These are phyloP conservation scores for Uronychia setigera DNA, from an alignment of 73 alveolate species.

Conservation along the genomic window DNA sequence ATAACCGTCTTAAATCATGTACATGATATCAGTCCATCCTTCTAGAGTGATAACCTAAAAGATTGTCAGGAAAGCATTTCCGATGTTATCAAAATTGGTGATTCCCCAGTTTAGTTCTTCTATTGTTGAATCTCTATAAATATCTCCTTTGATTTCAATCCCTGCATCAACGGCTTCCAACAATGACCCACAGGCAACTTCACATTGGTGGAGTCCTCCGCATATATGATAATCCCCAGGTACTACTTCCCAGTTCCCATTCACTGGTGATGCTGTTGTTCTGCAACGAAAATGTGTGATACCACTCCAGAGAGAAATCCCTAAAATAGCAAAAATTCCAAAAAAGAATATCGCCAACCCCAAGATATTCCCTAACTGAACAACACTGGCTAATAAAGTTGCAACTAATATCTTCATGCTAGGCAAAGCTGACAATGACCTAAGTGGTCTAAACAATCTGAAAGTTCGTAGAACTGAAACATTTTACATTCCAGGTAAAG, in stretches of 20 bases:
- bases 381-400: conserved; percentile 23
- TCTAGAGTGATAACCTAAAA: conserved; percentile 42
- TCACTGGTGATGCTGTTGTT: conserved; percentile 26
- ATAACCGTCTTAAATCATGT: conserved; percentile 39
- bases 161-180: neutral
- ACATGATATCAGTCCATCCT: conserved; percentile 56
- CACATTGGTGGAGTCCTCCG: conserved; percentile 12
- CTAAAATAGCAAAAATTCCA: conserved; percentile 28
- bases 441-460: conserved; percentile 41
- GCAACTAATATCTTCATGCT: conserved; percentile 27
- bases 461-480: conserved; percentile 31
- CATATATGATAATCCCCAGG: conserved; percentile 10
- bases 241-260: conserved; percentile 45
- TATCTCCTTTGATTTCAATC: too few relatives aligned
- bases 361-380: conserved; percentile 18
- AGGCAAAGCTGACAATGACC: conserved; percentile 14
- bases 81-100: too few relatives aligned
- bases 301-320: conserved; percentile 30
- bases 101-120: conserved; percentile 27
- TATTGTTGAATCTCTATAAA: too few relatives aligned
- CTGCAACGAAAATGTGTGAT: conserved; percentile 34
- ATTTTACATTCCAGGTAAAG: conserved; percentile 41
- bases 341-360: conserved; percentile 14
- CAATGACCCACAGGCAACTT: conserved; percentile 30
- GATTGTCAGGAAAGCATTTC: conserved; percentile 35